These are phyloP conservation scores for Lipomyces orientalis DNA, from an alignment of 805 yeast species.

Conservation along the genomic window DNA sequence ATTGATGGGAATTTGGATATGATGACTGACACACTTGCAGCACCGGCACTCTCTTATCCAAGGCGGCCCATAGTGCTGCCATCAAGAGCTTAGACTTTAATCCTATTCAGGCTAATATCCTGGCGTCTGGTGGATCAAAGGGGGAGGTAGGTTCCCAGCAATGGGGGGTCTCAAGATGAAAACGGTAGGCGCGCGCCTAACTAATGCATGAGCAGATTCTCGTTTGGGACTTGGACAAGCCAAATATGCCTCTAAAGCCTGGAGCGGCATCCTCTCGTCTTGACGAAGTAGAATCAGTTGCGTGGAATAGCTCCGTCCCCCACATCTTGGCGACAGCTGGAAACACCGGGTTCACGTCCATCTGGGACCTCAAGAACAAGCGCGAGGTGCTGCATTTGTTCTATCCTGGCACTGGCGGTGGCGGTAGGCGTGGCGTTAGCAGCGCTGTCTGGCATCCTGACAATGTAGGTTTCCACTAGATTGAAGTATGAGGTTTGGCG, in stretches of 20 bases:
- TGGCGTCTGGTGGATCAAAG: slow-evolving; percentile 86
- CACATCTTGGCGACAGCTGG: slow-evolving; percentile 93
- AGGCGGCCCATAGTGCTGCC: slow-evolving; percentile 67
- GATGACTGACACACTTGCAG: slow-evolving; percentile 36
- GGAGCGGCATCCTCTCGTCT: slow-evolving; percentile 78
- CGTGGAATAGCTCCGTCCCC: slow-evolving; percentile 85
- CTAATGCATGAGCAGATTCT: slow-evolving; percentile 52
- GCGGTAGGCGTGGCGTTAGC: slow-evolving; percentile 70
- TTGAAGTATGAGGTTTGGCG: background rate
- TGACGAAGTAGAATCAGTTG: slow-evolving; percentile 78
- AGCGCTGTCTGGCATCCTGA: slow-evolving; percentile 93
- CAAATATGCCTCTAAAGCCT: slow-evolving; percentile 61
- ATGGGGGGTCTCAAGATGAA: background rate
- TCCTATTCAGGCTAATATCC: slow-evolving; percentile 67
- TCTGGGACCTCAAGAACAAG: slow-evolving; percentile 90
- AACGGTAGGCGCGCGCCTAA: background rate
- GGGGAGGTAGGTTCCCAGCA: slow-evolving; percentile 57
- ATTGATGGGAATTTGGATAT: background rate
- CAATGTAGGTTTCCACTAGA: slow-evolving; percentile 16
- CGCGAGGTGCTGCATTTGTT: slow-evolving; percentile 87
- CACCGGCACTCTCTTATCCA: slow-evolving; percentile 56
- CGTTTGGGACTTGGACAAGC: slow-evolving; percentile 83
- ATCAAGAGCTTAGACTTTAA: slow-evolving; percentile 79
- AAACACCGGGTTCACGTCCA: slow-evolving; percentile 80
- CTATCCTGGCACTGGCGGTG: slow-evolving; percentile 54